Evolutionary conservation across 202 grass and related monocot genomes (phyloP).

Genomic region (Panicum hallii): DNA sequence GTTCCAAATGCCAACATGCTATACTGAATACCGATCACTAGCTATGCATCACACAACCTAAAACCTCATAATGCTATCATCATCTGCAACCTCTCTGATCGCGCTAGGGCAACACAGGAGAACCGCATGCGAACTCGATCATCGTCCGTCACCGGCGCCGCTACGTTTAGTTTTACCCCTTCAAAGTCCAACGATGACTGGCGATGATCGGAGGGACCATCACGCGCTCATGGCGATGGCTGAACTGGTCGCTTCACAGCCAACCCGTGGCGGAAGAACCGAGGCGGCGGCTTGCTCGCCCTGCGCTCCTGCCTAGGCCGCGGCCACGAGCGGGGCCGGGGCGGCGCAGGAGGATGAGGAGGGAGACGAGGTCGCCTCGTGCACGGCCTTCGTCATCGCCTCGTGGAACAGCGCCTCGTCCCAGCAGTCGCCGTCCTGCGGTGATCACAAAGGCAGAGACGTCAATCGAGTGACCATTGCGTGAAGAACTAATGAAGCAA

Average conservation of each 20-base stretch:
- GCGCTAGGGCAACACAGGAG: background rate
- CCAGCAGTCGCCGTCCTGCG: constrained; percentile 76
- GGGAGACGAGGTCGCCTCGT: constrained; percentile 50
- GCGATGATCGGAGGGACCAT: background rate
- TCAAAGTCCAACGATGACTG: background rate
- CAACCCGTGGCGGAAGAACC: background rate
- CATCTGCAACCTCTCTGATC: background rate
- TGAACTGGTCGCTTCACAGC: constrained; percentile 25
- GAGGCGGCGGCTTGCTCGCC: background rate
- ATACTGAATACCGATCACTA: too few relatives aligned
- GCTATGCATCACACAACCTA: background rate
- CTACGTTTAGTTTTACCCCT: background rate
- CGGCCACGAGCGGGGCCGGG: constrained; percentile 29
- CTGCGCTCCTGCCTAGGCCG: background rate
- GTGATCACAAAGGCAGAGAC: background rate
- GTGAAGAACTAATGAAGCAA: background rate
- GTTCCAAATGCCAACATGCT: too few relatives aligned
- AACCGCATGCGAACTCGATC: background rate
- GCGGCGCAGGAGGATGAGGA: constrained; percentile 20
- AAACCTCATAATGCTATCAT: background rate
- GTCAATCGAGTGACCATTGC: background rate
- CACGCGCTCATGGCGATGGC: background rate
- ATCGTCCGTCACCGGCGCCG: background rate
- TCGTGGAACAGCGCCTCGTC: constrained; percentile 68
- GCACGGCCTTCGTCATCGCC: constrained; percentile 65